Percentiles rank a stretch among this genome's conserved stretches.
Conservation (phyloP, 1,139 yeast genomes). For the Lodderomyces parapsilosis region DNA sequence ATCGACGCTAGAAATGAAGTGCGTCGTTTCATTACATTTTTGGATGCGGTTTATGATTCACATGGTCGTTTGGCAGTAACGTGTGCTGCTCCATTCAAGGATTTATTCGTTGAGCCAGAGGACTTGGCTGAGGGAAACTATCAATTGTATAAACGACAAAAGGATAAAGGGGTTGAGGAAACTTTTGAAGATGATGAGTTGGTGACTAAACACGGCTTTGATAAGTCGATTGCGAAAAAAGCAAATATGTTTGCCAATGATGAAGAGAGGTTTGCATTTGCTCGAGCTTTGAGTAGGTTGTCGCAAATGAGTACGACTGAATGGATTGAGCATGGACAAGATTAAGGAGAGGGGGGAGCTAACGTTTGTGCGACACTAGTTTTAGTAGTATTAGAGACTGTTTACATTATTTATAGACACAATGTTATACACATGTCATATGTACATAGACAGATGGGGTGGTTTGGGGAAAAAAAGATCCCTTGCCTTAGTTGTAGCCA, state of each 20-base stretch:
- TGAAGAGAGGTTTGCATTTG: conserved; percentile 95
- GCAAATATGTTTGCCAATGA: conserved; percentile 77
- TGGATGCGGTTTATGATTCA: conserved; percentile 93
- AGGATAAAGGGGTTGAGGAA: conserved; percentile 30
- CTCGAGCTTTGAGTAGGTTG: conserved; percentile 86
- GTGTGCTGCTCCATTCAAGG: conserved; percentile 79
- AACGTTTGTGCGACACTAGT: not conserved
- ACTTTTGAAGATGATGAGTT: conserved; percentile 57
- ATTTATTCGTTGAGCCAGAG: conserved; percentile 83
- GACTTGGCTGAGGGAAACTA: conserved; percentile 51
- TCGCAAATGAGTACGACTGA: conserved; percentile 93
- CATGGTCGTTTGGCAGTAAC: conserved; percentile 88
- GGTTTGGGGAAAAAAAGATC: too few relatives aligned
- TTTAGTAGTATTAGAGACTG: not conserved
- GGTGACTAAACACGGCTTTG: conserved; percentile 71
- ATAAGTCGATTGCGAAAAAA: conserved; percentile 69
- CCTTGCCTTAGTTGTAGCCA: too few relatives aligned
- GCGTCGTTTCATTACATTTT: conserved; percentile 85
- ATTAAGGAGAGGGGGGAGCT: not conserved
- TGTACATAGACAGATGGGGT: too few relatives aligned
- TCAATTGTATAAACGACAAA: conserved; percentile 34
- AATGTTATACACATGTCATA: not conserved
- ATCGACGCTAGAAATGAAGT: conserved; percentile 78
- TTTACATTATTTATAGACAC: not conserved
- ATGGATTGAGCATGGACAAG: conserved; percentile 60